Percentiles rank a stretch among this genome's conserved stretches.
phyloP scores from a whole-genome alignment of 2,329 filamentous ascomycete species.

The Colletotrichum tofieldiae region DNA sequence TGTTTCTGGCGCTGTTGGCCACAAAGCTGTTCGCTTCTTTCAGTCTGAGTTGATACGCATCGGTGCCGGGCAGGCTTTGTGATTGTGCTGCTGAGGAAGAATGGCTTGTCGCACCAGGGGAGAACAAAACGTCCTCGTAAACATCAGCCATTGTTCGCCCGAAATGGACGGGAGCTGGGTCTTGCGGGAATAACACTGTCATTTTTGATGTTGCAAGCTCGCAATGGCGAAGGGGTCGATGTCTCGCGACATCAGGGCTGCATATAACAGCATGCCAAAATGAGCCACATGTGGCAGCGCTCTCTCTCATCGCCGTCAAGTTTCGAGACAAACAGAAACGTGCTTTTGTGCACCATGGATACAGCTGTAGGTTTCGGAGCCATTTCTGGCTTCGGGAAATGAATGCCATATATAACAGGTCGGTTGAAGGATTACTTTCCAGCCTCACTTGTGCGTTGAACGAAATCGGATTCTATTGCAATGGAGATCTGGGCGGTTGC shows the following conservation, averaged over 20 bases:
- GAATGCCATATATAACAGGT: conserved; percentile 3
- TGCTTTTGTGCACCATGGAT: neutral
- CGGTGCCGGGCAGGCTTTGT: neutral
- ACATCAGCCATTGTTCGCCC: neutral
- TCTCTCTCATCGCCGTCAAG: neutral
- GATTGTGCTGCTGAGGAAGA: neutral
- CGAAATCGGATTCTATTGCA: neutral
- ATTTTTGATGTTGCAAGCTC: conserved; percentile 6
- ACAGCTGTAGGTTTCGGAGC: neutral
- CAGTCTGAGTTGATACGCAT: neutral
- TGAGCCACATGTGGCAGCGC: neutral
- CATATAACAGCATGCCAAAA: neutral
- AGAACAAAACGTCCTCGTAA: conserved; percentile 20
- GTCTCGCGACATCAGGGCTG: neutral
- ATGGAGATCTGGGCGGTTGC: conserved; percentile 25
- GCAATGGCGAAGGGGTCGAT: neutral
- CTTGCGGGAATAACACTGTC: neutral
- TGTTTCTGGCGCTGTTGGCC: neutral
- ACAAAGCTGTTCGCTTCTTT: neutral
- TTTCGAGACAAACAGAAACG: neutral
- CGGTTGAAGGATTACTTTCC: neutral
- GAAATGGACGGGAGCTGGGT: neutral
- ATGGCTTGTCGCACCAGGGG: neutral
- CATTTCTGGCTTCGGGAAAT: neutral
- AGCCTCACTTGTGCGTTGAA: neutral